Evolutionary conservation across 2,329 filamentous ascomycete species (phyloP).

Genomic region (Zymoseptoria ardabiliae): DNA sequence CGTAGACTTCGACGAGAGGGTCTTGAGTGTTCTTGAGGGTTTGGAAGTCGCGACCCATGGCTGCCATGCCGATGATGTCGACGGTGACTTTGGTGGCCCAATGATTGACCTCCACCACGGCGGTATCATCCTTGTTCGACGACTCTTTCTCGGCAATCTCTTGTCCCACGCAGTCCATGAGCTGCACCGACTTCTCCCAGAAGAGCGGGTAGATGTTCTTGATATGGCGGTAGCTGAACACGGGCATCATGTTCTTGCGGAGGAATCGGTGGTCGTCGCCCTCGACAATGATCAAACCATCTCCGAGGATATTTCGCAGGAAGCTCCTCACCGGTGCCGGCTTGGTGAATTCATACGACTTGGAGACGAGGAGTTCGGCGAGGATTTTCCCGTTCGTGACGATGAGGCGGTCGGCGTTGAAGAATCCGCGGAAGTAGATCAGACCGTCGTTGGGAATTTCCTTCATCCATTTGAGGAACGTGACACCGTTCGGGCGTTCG

Average conservation of each 20-base stretch:
- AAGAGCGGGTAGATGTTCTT: constrained; percentile 80
- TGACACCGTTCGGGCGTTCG: constrained; percentile 28
- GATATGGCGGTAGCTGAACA: constrained; percentile 78
- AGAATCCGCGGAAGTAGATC: constrained; percentile 33
- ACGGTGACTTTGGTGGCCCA: constrained; percentile 39
- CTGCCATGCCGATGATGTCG: constrained; percentile 42
- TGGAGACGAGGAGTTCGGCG: constrained; percentile 46
- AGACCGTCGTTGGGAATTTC: constrained; percentile 35
- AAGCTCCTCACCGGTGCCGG: constrained; percentile 37
- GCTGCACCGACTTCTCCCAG: constrained; percentile 68
- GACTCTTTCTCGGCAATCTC: constrained; percentile 37
- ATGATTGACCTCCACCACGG: constrained; percentile 36
- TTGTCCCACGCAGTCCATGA: constrained; percentile 54
- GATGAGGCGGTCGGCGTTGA: constrained; percentile 33
- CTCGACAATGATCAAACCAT: constrained; percentile 46
- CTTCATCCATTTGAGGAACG: constrained; percentile 31
- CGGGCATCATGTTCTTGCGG: constrained; percentile 70
- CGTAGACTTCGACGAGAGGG: constrained; percentile 36
- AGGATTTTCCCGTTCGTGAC: constrained; percentile 36
- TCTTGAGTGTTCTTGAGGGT: constrained; percentile 36
- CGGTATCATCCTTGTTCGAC: constrained; percentile 3
- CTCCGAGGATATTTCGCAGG: constrained; percentile 43
- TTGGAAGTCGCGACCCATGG: constrained; percentile 38
- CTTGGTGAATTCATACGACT: constrained; percentile 49
- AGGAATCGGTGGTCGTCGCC: constrained; percentile 45